Percentiles rank a stretch among this genome's conserved stretches.
These are phyloP conservation scores for Salvia hispanica DNA, from an alignment of 257 asterid genomes.

Conservation along the genomic window DNA sequence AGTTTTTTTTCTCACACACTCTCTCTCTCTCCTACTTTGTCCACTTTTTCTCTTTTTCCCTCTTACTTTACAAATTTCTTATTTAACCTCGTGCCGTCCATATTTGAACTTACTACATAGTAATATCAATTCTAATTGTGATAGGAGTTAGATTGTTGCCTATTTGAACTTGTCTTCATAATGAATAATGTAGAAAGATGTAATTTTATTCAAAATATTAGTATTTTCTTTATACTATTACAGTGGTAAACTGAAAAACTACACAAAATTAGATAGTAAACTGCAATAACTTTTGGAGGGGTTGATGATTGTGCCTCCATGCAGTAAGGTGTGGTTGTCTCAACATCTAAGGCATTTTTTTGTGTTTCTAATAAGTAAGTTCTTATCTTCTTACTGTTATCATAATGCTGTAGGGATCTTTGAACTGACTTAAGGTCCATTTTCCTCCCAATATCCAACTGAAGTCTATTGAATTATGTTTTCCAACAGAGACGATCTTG, in stretches of 20 bases:
- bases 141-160: not conserved
- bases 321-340: not conserved
- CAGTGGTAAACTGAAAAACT: not conserved
- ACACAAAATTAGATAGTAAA: not conserved
- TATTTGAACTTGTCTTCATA: not conserved
- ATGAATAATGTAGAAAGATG: not conserved
- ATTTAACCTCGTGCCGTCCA: too few species aligned
- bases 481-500: not conserved
- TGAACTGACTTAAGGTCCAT: not conserved
- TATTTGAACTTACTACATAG: not conserved
- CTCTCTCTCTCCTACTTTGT: too few species aligned
- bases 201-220: not conserved
- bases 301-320: not conserved
- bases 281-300: slow-evolving; percentile 2
- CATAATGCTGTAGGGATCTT: slow-evolving; percentile 19
- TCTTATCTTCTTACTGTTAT: slow-evolving; percentile 1
- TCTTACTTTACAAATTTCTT: too few species aligned
- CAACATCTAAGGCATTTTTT: slow-evolving; percentile 4
- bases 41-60: too few species aligned
- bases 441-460: slow-evolving; percentile 10
- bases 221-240: not conserved
- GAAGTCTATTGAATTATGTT: not conserved
- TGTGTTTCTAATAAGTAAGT: not conserved
- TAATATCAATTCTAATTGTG: not conserved
- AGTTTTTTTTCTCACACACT: too few species aligned